Percentiles rank a stretch among this genome's conserved stretches.
Evolutionary conservation across 2,329 filamentous ascomycete genomes (phyloP).

Genomic region (Fusarium temperatum): DNA sequence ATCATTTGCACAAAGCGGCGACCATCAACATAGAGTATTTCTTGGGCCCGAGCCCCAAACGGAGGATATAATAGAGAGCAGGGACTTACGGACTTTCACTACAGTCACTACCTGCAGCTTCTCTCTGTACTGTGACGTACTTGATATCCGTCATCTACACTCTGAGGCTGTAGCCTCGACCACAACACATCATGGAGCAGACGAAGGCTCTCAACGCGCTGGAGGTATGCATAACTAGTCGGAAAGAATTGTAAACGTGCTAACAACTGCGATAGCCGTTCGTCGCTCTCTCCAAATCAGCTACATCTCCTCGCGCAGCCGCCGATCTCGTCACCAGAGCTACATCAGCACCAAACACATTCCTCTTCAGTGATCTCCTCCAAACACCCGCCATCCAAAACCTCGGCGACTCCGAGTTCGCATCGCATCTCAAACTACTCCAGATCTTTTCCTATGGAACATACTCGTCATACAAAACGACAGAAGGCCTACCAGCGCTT

Average conservation of each 20-base stretch:
- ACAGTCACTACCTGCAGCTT: neutral
- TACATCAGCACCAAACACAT: constrained; percentile 89
- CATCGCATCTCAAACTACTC: constrained; percentile 73
- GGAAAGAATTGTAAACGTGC: neutral
- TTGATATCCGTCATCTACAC: constrained; percentile 3
- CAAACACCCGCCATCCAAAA: constrained; percentile 80
- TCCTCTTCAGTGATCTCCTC: constrained; percentile 93
- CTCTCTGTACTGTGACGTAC: constrained; percentile 1
- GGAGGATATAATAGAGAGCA: neutral
- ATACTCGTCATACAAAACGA: constrained; percentile 73
- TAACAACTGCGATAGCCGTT: constrained; percentile 73
- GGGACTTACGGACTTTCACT: neutral
- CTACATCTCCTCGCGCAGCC: constrained; percentile 82
- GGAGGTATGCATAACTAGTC: constrained; percentile 55
- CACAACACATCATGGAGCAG: constrained; percentile 71
- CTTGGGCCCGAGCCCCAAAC: neutral
- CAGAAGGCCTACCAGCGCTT: constrained; percentile 72
- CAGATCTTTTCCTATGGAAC: constrained; percentile 94
- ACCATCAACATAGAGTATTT: neutral
- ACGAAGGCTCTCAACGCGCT: constrained; percentile 71
- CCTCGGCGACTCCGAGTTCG: constrained; percentile 71
- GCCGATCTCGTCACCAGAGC: constrained; percentile 88
- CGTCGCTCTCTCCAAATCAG: constrained; percentile 86
- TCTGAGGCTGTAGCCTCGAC: constrained; percentile 39
- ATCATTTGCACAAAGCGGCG: neutral